A percentile compares a stretch with the other conserved stretches of the same genome.
phyloP scores from a whole-genome alignment of 2,329 filamentous ascomycete genomes.

The Alternaria sp. region DNA sequence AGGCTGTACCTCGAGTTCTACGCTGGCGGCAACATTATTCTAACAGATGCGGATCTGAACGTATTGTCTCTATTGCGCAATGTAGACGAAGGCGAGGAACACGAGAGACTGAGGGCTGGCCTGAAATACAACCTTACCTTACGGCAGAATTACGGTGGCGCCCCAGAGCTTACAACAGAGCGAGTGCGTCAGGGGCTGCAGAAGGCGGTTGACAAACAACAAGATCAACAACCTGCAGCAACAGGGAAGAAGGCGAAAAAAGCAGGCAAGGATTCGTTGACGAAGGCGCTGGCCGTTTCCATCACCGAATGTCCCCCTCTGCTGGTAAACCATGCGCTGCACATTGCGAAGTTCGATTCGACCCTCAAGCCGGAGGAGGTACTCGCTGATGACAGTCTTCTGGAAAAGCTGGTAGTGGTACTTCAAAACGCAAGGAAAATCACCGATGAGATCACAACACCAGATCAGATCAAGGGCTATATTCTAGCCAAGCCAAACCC shows the following conservation, averaged over 20 bases:
- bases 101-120: slow-evolving; percentile 81
- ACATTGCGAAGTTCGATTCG: slow-evolving; percentile 73
- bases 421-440: slow-evolving; percentile 75
- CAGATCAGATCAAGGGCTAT: slow-evolving; percentile 76
- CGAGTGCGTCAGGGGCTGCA: slow-evolving; percentile 74
- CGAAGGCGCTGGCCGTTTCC: slow-evolving; percentile 80
- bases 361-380: slow-evolving; percentile 73
- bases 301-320: slow-evolving; percentile 91
- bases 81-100: slow-evolving; percentile 81
- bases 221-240: slow-evolving; percentile 58
- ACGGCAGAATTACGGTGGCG: slow-evolving; percentile 81
- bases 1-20: slow-evolving; percentile 94
- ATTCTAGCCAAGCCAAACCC: slow-evolving; percentile 76
- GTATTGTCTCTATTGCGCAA: slow-evolving; percentile 82
- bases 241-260: slow-evolving; percentile 73
- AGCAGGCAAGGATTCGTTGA: slow-evolving; percentile 76
- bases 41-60: slow-evolving; percentile 84
- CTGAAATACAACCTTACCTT: slow-evolving; percentile 80
- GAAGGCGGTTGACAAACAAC: slow-evolving; percentile 68
- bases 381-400: slow-evolving; percentile 68
- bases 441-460: slow-evolving; percentile 72
- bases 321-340: slow-evolving; percentile 84
- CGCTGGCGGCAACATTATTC: slow-evolving; percentile 90
- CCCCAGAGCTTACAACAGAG: slow-evolving; percentile 77
- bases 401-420: slow-evolving; percentile 73